phyloP scores from a whole-genome alignment of 306 rosid species.

The Gastrolobium villosum region DNA sequence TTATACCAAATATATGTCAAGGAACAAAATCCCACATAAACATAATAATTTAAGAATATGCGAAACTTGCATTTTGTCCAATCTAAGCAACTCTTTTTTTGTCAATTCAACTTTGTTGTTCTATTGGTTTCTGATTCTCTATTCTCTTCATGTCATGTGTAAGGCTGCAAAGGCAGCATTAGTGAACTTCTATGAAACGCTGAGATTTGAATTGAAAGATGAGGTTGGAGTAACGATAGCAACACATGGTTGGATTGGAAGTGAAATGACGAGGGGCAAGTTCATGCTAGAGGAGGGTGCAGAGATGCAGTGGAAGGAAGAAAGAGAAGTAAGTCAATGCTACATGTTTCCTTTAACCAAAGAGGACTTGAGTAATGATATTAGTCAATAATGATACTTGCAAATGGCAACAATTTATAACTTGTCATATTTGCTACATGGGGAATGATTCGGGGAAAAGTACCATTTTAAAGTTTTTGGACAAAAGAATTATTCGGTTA shows the following conservation, averaged over 20 bases:
- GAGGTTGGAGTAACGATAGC: constrained; percentile 87
- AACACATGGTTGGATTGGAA: constrained; percentile 87
- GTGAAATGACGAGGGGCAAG: constrained; percentile 83
- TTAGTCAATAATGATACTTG: background rate
- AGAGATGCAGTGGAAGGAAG: constrained; percentile 94
- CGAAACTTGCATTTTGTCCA: background rate
- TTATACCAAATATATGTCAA: background rate
- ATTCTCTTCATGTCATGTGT: background rate
- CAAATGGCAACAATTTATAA: background rate
- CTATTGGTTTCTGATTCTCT: constrained; percentile 8
- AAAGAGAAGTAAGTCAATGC: constrained; percentile 70
- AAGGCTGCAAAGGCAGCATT: constrained; percentile 88
- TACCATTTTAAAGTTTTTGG: too few relatives aligned
- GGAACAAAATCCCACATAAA: background rate
- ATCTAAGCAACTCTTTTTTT: background rate
- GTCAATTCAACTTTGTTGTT: background rate
- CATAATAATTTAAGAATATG: background rate
- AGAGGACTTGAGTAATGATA: too few relatives aligned
- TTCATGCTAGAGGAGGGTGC: constrained; percentile 91
- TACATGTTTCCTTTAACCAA: background rate
- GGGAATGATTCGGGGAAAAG: too few relatives aligned
- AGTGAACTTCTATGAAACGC: constrained; percentile 84
- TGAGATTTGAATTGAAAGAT: constrained; percentile 81
- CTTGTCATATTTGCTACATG: background rate
- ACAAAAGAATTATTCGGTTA: too few relatives aligned